Evolutionary conservation across 495 filamentous ascomycete genomes (phyloP).

Genomic region (Talaromyces thailandensis): DNA sequence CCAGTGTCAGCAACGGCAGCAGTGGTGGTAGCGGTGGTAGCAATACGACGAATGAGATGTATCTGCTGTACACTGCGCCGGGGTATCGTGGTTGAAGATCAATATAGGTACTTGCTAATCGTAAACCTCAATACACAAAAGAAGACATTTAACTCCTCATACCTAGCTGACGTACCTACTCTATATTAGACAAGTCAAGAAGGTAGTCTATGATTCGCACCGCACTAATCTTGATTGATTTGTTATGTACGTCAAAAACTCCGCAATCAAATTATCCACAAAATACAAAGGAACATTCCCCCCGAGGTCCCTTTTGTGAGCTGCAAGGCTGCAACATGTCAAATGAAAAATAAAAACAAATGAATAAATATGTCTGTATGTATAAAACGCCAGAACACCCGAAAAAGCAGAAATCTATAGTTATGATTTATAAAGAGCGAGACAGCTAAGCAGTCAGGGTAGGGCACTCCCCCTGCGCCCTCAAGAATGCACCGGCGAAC

Average conservation of each 20-base stretch:
- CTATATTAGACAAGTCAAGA: not conserved
- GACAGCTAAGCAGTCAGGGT: constrained; percentile 1
- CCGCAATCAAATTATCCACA: not conserved
- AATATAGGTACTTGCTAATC: not conserved
- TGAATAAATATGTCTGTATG: not conserved
- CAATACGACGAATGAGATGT: not conserved
- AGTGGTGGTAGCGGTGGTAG: not conserved
- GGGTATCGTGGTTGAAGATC: not conserved
- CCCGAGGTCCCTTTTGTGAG: not conserved
- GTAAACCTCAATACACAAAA: not conserved
- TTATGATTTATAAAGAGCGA: not conserved
- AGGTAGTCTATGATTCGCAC: too few relatives aligned
- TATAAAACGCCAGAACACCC: not conserved
- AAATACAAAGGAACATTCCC: not conserved
- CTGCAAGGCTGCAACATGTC: not conserved
- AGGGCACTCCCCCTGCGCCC: constrained; percentile 52
- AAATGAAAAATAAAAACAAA: not conserved
- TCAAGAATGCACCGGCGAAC: constrained; percentile 73
- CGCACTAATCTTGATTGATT: not conserved
- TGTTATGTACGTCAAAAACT: not conserved
- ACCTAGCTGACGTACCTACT: not conserved
- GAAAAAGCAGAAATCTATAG: not conserved
- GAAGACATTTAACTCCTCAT: not conserved
- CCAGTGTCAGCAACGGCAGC: not conserved
- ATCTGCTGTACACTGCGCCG: not conserved